phyloP scores from a whole-genome alignment of 768 basidiomycete genomes.

The Favolaschia claudopus region DNA sequence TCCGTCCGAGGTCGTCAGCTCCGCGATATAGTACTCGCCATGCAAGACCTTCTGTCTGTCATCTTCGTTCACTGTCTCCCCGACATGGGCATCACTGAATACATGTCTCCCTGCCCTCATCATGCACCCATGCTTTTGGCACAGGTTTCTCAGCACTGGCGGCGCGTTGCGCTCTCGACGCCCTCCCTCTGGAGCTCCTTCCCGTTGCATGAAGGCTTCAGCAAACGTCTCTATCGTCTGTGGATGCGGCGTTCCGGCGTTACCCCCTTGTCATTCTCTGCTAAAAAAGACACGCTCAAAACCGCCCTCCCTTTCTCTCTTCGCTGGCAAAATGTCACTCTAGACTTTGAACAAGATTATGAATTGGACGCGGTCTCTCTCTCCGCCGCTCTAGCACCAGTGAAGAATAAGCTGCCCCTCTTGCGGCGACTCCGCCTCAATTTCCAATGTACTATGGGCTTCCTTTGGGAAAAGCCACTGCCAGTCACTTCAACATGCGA shows the following conservation, averaged over 20 bases:
- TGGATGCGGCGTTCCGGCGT: constrained; percentile 6
- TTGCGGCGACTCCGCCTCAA: background rate
- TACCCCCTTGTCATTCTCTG: background rate
- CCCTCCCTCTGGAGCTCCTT: background rate
- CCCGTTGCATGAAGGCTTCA: background rate
- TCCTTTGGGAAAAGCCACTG: too few species aligned
- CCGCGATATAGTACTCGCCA: background rate
- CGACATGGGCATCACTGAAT: background rate
- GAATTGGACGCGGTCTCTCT: too few species aligned
- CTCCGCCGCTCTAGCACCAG: background rate
- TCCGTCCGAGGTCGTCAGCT: background rate
- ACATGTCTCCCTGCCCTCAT: background rate
- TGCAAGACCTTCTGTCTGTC: background rate
- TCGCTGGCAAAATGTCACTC: background rate
- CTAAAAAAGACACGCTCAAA: background rate
- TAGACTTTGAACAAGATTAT: background rate
- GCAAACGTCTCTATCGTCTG: background rate
- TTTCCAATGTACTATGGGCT: background rate
- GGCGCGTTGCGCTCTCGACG: background rate
- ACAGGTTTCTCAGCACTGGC: background rate
- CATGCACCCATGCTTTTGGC: background rate
- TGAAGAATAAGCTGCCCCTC: background rate
- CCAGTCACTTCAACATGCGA: background rate
- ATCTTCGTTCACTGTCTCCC: constrained; percentile 2
- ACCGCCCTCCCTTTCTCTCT: background rate